phyloP scores from a whole-genome alignment of 768 basidiomycete species.

The Collybiopsis confluens region DNA sequence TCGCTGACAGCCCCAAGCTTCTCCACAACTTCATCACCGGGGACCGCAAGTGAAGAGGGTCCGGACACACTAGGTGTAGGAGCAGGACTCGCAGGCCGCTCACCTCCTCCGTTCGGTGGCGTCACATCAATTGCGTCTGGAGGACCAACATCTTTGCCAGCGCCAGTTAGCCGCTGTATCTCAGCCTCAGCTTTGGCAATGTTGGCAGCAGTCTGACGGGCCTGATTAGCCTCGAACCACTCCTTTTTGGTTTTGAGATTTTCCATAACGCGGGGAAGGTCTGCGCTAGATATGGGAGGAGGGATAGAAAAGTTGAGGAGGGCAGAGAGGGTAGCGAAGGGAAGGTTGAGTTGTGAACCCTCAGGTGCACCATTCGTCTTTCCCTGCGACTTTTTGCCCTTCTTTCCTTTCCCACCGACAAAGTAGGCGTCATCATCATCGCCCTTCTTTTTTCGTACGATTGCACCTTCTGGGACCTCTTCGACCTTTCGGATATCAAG shows the following conservation, averaged over 20 bases:
- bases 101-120: constrained; percentile 35
- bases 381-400: constrained; percentile 53
- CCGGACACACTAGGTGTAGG: constrained; percentile 35
- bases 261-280: constrained; percentile 80
- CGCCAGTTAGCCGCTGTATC: constrained; percentile 55
- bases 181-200: constrained; percentile 76
- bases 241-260: constrained; percentile 92
- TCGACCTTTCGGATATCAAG: constrained; percentile 87
- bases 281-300: constrained; percentile 71
- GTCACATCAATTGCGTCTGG: constrained; percentile 27
- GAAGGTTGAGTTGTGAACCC: constrained; percentile 57
- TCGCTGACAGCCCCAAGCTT: constrained; percentile 39
- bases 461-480: constrained; percentile 51
- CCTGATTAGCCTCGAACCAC: constrained; percentile 94
- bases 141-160: constrained; percentile 31
- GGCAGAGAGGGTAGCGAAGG: constrained; percentile 82
- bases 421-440: constrained; percentile 83
- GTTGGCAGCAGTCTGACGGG: constrained; percentile 72
- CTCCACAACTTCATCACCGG: constrained; percentile 36
- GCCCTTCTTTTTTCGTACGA: constrained; percentile 89
- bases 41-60: constrained; percentile 24
- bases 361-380: constrained; percentile 36
- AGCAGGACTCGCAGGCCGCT: constrained; percentile 40
- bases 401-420: constrained; percentile 64
- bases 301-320: constrained; percentile 87